Base-by-base conservation (phyloP, 768 basidiomycete species). In the Cytidiella melzeri region DNA sequence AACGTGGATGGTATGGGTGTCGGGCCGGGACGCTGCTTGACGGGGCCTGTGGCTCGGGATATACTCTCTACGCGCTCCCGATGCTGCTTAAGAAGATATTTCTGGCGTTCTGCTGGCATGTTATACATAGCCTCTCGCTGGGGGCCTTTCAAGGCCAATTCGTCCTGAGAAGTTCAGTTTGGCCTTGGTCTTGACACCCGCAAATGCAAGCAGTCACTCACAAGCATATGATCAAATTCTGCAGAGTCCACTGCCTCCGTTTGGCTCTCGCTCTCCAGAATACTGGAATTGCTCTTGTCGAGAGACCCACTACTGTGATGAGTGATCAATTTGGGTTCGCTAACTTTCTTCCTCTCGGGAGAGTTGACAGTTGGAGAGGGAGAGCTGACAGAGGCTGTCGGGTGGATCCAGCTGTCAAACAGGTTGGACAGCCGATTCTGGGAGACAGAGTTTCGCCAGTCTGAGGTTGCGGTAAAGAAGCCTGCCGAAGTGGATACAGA, bases 131-230 rank as follows among this genome's bases (percentile, higher is more conserved):
- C 74, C 2, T 67, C 68, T 34, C 86, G 77, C 54, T 79, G 78
- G 1, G 78, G 75, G n/a, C 80, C 86, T 61, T 86, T 88, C 50
- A 92, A 57, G 7, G 80, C 86, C 18, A 92, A 63, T 10, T 83
- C 76, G 53, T 87, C 79, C 91, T 92, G 48, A n/a, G 37, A 37
- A 39, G n/a, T n/a, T n/a, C n/a, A n/a, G n/a, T n/a, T n/a, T n/a
- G n/a, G n/a, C n/a, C n/a, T n/a, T n/a, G n/a, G n/a, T n/a, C n/a
- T n/a, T n/a, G n/a, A n/a, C n/a, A n/a, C n/a, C n/a, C n/a, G n/a
- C n/a, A n/a, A n/a, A n/a, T n/a, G n/a, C n/a, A n/a, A n/a, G n/a
- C n/a, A n/a, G n/a, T 4, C 2, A 64, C 80, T 44, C 58, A 88
- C 87, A 60, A 93, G 74, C 71, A 89, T 79, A 37, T 73, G 69